These are phyloP conservation scores for Microcyclospora pomicola DNA, from an alignment of 2,329 filamentous ascomycete species.

Conservation along the genomic window DNA sequence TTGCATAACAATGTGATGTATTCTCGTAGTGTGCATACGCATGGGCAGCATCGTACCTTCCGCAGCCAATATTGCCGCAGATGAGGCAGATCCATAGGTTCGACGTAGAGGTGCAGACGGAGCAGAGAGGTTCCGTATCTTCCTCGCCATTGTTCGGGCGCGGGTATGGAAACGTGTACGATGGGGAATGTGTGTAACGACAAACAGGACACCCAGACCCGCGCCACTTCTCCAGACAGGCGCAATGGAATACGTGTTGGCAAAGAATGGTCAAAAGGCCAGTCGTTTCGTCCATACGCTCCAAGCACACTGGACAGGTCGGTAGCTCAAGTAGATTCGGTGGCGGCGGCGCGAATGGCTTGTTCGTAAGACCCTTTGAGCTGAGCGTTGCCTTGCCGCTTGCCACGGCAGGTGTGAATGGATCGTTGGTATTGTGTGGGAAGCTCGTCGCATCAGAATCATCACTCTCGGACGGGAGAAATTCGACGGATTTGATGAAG, in stretches of 20 bases:
- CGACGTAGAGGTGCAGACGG: conserved; percentile 61
- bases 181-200: conserved; percentile 60
- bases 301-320: conserved; percentile 89
- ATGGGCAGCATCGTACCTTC: conserved; percentile 84
- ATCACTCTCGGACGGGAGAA: conserved; percentile 47
- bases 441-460: conserved; percentile 40
- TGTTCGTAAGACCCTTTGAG: conserved; percentile 29
- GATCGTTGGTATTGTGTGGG: conserved; percentile 46
- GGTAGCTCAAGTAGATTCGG: conserved; percentile 80
- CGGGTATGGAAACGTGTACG: conserved; percentile 25
- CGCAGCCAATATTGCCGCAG: conserved; percentile 84
- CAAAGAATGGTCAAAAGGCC: conserved; percentile 91
- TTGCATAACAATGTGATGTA: conserved; percentile 77
- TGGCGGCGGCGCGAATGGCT: conserved; percentile 58
- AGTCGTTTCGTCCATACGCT: conserved; percentile 96
- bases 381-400: conserved; percentile 24
- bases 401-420: conserved; percentile 36
- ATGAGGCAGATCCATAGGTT: conserved; percentile 95
- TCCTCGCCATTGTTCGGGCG: conserved; percentile 25
- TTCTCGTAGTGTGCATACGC: conserved; percentile 88
- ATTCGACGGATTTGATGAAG: conserved; percentile 83
- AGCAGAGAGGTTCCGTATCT: conserved; percentile 57
- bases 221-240: conserved; percentile 90
- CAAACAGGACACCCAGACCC: conserved; percentile 90
- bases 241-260: conserved; percentile 95